A percentile compares a stretch with the other conserved stretches of the same genome.
Conservation (phyloP, 2,329 filamentous ascomycete species). For the Microsporum canis region DNA sequence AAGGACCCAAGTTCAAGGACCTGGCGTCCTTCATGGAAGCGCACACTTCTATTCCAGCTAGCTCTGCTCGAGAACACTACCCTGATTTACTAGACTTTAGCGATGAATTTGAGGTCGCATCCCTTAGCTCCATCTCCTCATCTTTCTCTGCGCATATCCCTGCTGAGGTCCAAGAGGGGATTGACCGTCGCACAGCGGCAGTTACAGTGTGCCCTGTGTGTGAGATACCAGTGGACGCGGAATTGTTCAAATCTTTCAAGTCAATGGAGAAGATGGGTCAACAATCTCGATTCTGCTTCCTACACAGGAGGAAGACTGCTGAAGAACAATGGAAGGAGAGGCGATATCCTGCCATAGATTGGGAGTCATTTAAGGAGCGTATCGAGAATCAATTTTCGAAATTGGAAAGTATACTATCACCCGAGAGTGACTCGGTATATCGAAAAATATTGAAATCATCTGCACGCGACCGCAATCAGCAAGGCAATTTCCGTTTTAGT, state of each 20-base stretch:
- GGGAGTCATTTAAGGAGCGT: slow-evolving; percentile 49
- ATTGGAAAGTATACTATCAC: slow-evolving; percentile 42
- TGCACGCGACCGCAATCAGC: slow-evolving; percentile 32
- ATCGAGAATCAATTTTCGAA: slow-evolving; percentile 45
- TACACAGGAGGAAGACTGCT: slow-evolving; percentile 50
- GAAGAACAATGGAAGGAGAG: slow-evolving; percentile 38
- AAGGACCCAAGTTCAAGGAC: neutral
- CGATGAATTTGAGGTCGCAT: slow-evolving; percentile 18
- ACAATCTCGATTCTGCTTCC: slow-evolving; percentile 53
- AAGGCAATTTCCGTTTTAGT: slow-evolving; percentile 49
- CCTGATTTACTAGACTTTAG: slow-evolving; percentile 15
- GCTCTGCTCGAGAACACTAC: slow-evolving; percentile 14
- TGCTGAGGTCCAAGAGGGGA: slow-evolving; percentile 14
- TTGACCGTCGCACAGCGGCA: slow-evolving; percentile 7
- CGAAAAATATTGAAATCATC: slow-evolving; percentile 45
- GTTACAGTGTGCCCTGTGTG: slow-evolving; percentile 55
- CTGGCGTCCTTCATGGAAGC: slow-evolving; percentile 18
- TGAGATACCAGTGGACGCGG: slow-evolving; percentile 45
- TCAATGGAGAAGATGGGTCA: slow-evolving; percentile 16
- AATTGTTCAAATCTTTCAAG: slow-evolving; percentile 43
- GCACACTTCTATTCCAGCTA: slow-evolving; percentile 20
- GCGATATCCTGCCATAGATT: slow-evolving; percentile 62
- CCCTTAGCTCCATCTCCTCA: slow-evolving; percentile 22
- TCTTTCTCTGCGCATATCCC: slow-evolving; percentile 15
- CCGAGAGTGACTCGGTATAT: slow-evolving; percentile 48